Evolutionary conservation across 1,139 yeast genomes (phyloP), one percentile per base, ranked within the genome.

Genomic region (Yamadazyma friedrichii): DNA sequence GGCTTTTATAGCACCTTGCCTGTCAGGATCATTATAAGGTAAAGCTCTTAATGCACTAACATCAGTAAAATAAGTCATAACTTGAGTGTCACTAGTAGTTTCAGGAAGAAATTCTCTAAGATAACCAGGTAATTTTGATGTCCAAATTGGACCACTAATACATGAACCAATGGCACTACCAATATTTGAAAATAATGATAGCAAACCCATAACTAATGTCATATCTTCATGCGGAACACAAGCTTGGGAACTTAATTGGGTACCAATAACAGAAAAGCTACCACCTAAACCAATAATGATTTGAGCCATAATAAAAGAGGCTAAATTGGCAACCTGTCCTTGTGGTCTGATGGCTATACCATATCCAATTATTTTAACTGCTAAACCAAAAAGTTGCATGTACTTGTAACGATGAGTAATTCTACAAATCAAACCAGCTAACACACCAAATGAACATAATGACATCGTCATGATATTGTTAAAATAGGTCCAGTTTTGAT

Each of bases 81-180:
- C 50, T 22, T 42, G 46, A 3, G 42, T 42, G 32, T 52, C 48
- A 31, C 40, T 42, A 6, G 47, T 48, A 6, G 47, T 32, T 12
- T 46, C 42, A n/a, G 67, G 65, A 31, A 63, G 40, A 39, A 53
- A 51, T 17, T 52, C 39, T 44, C 53, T 48, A 39, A 64, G 48
- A 29, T 52, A 55, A 22, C 42, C 46, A 11, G 76, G 76, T 36
- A 73, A 48, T 26, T 62, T 54, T 31, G 69, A 61, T 15, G 71
- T 61, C 78, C 78, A 74, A 29, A 74, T 61, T n/a, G 75, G 74
- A 41, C 76, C 76, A 29, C 75, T 64, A 31, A 73, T 59, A 9
- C 77, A 64, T 34, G 61, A 54, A 9, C 79, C 79, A 39, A 75
- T 54, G 10, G 76, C 72, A 35, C 61, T 50, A 32, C 78, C 79